Evolutionary conservation across 345 rosid genomes (phyloP), one percentile per base, ranked within the genome.

Genomic region (Eucalyptus guilfoylei): DNA sequence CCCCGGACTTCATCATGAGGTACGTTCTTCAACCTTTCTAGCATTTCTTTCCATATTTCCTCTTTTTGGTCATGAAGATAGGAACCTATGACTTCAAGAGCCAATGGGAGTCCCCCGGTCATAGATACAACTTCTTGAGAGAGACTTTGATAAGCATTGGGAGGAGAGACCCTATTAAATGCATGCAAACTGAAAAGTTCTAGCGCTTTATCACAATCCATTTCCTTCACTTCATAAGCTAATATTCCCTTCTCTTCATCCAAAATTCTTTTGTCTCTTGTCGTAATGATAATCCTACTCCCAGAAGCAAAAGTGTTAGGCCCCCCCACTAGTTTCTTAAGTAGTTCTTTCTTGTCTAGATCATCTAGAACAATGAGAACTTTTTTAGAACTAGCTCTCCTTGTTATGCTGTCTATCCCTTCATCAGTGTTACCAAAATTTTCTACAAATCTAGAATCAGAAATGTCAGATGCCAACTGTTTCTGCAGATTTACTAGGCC

Each of bases 401-500:
- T 72, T 19, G 0, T 34, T 34, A 72, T 72, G 45, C 4, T 72
- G 1, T 19, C 14, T 3, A 72, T 37, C 45, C 45, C 13, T 37
- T 9, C 81, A 19, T 72, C 81, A 0, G 8, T 1, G 44, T 69
- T 5, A 2, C 1, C 0, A 32, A 69, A 3, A 4, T 9, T 37
- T 37, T 37, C 45, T 21, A 10, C 45, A 19, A 37, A 72, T 72
- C 81, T 72, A 37, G 45, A 37, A 72, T 10, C 45, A 72, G 6
- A 72, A 28, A 72, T 72, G 24, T 37, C 81, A 0, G 14, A 37
- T 19, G 8, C 81, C 45, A 72, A 19, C 5, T 37, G 81, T 72
- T 37, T 72, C 45, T 32, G 45, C 14, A 72, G 8, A 6, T 72
- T 2, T 3, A 37, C 26, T 10, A 72, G 8, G 12, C 81, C 81